Percentiles rank a stretch among this genome's conserved stretches.
These are phyloP conservation scores for Boletus sp. DNA, from an alignment of 768 basidiomycete species.

Conservation along the genomic window DNA sequence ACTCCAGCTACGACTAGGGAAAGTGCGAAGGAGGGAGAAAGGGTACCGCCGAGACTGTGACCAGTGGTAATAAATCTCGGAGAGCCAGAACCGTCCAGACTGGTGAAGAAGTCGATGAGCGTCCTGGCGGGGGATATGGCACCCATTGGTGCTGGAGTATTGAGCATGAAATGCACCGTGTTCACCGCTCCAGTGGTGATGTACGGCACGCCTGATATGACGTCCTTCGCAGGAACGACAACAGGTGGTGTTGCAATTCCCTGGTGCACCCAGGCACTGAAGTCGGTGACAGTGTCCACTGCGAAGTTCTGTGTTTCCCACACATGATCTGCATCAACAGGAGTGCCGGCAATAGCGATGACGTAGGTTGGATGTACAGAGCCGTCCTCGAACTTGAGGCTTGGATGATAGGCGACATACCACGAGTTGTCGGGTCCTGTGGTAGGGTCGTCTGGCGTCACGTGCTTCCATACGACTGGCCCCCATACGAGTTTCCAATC, in stretches of 20 bases:
- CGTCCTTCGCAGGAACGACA: rapidly evolving
- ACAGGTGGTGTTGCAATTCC: background rate
- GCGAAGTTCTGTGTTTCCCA: conserved; percentile 3
- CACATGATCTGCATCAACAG: background rate
- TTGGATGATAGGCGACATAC: background rate
- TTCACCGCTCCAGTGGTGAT: background rate
- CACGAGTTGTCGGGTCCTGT: conserved; percentile 15
- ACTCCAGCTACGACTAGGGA: background rate
- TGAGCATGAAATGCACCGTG: conserved; percentile 2
- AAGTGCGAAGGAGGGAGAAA: conserved; percentile 13
- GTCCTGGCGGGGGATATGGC: background rate
- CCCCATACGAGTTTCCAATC: conserved; percentile 3
- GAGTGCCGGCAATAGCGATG: conserved; percentile 16
- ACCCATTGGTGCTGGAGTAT: background rate
- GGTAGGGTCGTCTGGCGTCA: background rate
- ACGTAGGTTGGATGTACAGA: conserved; percentile 6
- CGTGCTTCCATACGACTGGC: conserved; percentile 6
- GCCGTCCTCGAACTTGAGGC: conserved; percentile 11
- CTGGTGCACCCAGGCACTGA: conserved; percentile 4
- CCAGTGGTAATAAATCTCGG: conserved; percentile 8
- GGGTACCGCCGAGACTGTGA: background rate
- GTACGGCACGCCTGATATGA: background rate
- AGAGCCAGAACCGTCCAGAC: background rate
- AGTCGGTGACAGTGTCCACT: conserved; percentile 9
- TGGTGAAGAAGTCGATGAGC: conserved; percentile 6